Evolutionary conservation across 371 early-diverging fungal genomes (phyloP).

Genomic region (Apophysomyces elegans): DNA sequence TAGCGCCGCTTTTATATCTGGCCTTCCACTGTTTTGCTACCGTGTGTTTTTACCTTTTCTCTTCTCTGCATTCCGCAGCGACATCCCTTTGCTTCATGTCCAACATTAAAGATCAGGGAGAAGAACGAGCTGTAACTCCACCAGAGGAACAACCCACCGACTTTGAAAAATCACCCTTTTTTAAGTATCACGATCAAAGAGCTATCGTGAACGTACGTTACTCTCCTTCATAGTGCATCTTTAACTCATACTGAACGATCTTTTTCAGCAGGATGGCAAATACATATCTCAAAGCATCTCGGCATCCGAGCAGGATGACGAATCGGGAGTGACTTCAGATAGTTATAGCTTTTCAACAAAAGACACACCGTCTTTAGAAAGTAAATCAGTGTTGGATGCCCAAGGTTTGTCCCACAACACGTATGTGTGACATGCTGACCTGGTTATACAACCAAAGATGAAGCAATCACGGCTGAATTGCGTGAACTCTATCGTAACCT

Average conservation of each 20-base stretch:
- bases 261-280: constrained; percentile 47
- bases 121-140: background rate
- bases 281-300: constrained; percentile 42
- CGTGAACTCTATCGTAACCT: constrained; percentile 55
- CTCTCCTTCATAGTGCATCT: background rate
- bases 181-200: constrained; percentile 51
- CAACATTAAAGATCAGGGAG: background rate
- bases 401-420: constrained; percentile 2
- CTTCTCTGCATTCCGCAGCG: constrained; percentile 1
- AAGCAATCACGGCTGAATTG: constrained; percentile 60
- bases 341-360: background rate
- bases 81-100: background rate
- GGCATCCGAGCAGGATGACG: background rate
- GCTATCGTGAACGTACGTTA: constrained; percentile 44
- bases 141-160: background rate
- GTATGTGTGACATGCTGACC: background rate
- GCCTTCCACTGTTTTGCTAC: background rate
- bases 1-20: background rate
- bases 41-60: background rate
- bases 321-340: background rate
- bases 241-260: background rate
- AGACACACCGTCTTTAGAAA: background rate
- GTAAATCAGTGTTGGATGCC: background rate
- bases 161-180: constrained; percentile 43
- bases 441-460: constrained; percentile 28